phyloP scores from a whole-genome alignment of 495 filamentous ascomycete species.

The Bacidia rubella region DNA sequence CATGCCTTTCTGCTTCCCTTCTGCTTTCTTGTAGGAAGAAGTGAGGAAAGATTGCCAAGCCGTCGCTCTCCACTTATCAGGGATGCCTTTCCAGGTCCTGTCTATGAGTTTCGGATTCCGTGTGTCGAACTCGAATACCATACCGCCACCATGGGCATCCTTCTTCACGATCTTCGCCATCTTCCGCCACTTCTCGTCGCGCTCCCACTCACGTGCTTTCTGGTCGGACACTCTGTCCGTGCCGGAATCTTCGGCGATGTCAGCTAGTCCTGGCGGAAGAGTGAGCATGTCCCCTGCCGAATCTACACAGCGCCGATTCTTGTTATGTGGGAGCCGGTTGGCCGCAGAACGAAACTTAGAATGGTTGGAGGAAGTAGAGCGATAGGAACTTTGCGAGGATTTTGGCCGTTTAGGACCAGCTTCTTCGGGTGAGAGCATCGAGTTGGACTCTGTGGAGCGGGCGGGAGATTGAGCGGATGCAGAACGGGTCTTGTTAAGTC shows the following conservation, averaged over 20 bases:
- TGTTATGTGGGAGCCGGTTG: conserved; percentile 65
- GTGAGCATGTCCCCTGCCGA: conserved; percentile 87
- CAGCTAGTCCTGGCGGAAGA: conserved; percentile 50
- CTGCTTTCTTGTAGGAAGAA: conserved; percentile 44
- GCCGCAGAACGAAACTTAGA: conserved; percentile 47
- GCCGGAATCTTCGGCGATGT: conserved; percentile 47
- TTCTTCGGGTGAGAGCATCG: conserved; percentile 22
- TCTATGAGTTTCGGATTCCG: conserved; percentile 75
- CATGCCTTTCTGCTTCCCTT: conserved; percentile 45
- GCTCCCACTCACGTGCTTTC: conserved; percentile 66
- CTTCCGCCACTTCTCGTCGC: conserved; percentile 91
- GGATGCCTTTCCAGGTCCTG: conserved; percentile 95
- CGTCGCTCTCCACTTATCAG: conserved; percentile 84
- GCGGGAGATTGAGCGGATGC: conserved; percentile 43
- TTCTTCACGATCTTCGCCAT: conserved; percentile 66
- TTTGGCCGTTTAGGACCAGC: conserved; percentile 26
- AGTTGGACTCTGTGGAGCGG: conserved; percentile 24
- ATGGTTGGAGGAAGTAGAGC: conserved; percentile 26
- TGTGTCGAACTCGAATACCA: conserved; percentile 81
- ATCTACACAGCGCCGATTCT: conserved; percentile 59
- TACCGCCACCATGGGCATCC: conserved; percentile 55
- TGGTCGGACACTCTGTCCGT: conserved; percentile 28
- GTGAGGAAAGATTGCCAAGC: conserved; percentile 92
- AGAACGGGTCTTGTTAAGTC: conserved; percentile 37
- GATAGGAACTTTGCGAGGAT: conserved; percentile 36